These are phyloP conservation scores for Laburnicola sp. DNA, from an alignment of 2,329 filamentous ascomycete genomes.

Conservation along the genomic window DNA sequence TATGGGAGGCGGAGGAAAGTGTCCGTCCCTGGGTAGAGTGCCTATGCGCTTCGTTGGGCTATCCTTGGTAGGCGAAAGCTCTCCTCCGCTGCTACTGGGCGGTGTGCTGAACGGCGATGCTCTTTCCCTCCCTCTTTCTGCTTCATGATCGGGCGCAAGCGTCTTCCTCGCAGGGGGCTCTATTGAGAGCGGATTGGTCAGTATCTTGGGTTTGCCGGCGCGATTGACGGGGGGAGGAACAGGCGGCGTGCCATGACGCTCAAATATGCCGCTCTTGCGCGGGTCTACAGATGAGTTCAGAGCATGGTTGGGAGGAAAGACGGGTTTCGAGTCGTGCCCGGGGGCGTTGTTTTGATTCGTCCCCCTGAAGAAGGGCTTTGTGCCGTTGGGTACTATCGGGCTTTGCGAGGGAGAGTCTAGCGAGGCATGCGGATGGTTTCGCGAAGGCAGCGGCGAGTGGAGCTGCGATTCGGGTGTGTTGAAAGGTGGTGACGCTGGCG, in stretches of 20 bases:
- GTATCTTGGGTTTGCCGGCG: slow-evolving; percentile 73
- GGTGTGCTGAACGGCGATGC: slow-evolving; percentile 86
- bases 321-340: slow-evolving; percentile 43
- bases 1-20: slow-evolving; percentile 38
- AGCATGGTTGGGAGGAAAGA: slow-evolving; percentile 21
- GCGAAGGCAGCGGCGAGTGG: slow-evolving; percentile 41
- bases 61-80: slow-evolving; percentile 28
- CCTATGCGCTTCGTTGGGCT: slow-evolving; percentile 29
- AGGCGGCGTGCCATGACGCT: slow-evolving; percentile 43
- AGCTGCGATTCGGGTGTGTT: slow-evolving; percentile 47
- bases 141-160: slow-evolving; percentile 48
- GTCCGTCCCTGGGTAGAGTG: slow-evolving; percentile 30
- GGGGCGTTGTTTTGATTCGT: slow-evolving; percentile 49
- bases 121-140: slow-evolving; percentile 48
- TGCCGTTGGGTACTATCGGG: slow-evolving; percentile 21
- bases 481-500: slow-evolving; percentile 71
- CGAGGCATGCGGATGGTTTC: slow-evolving; percentile 27
- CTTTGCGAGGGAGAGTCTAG: slow-evolving; percentile 27
- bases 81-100: slow-evolving; percentile 68
- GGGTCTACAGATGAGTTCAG: slow-evolving; percentile 28
- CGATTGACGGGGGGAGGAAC: slow-evolving; percentile 77
- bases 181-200: slow-evolving; percentile 49
- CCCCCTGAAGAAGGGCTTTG: slow-evolving; percentile 37
- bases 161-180: slow-evolving; percentile 27
- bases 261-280: slow-evolving; percentile 27